Conservation (phyloP, 2,329 filamentous ascomycete species). For the Colletotrichum sublineola region DNA sequence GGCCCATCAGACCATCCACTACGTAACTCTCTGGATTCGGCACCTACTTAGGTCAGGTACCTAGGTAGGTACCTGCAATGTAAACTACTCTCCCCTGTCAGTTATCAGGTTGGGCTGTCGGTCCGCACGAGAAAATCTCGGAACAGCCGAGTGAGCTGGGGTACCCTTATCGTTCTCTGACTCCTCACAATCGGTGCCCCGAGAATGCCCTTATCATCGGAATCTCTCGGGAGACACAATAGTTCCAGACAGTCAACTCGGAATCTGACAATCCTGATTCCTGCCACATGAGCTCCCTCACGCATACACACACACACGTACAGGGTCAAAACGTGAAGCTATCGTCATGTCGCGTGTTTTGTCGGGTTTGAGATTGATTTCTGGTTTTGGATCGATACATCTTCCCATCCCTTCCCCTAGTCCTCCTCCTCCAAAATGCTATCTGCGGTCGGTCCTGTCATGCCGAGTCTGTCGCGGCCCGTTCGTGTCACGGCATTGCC, state of each 20-base stretch:
- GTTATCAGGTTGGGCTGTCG: neutral
- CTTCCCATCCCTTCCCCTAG: neutral
- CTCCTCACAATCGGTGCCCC: constrained; percentile 12
- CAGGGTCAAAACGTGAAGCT: constrained; percentile 37
- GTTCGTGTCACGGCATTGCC: constrained; percentile 25
- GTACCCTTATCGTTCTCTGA: constrained; percentile 20
- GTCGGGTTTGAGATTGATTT: constrained; percentile 25
- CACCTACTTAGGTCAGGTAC: neutral
- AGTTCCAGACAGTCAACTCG: constrained; percentile 17
- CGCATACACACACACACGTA: neutral
- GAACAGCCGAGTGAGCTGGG: constrained; percentile 18
- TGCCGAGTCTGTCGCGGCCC: constrained; percentile 24
- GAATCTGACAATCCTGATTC: constrained; percentile 24
- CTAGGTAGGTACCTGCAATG: neutral
- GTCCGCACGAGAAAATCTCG: constrained; percentile 31
- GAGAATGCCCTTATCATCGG: constrained; percentile 32
- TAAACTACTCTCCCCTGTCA: too few species aligned
- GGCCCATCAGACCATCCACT: constrained; percentile 4
- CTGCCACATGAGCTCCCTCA: neutral
- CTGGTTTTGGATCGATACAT: constrained; percentile 15
- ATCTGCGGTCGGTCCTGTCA: constrained; percentile 20
- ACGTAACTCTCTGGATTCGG: neutral
- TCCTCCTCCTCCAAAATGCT: constrained; percentile 8
- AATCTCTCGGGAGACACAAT: constrained; percentile 13
- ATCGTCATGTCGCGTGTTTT: constrained; percentile 36